A percentile compares a stretch with the other conserved stretches of the same genome.
Evolutionary conservation across 305 asterid genomes (phyloP).

Genomic region (Fraxinus baroniana): DNA sequence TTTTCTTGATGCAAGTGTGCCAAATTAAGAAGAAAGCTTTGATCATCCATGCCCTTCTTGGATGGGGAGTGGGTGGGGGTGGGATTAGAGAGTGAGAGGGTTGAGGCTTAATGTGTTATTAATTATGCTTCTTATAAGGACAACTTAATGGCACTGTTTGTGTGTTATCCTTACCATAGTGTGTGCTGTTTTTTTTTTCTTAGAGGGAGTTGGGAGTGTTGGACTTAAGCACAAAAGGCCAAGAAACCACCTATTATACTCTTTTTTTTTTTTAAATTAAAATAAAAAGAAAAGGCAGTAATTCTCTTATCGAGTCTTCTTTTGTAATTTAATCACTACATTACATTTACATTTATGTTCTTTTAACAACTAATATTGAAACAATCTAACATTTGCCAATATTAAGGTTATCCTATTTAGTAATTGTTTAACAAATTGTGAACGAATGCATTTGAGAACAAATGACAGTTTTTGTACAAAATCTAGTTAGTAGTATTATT

Average conservation of each 20-base stretch:
- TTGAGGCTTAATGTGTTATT: not conserved
- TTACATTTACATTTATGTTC: not conserved
- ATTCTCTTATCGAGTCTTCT: not conserved
- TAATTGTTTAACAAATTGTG: not conserved
- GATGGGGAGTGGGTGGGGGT: not conserved
- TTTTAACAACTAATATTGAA: not conserved
- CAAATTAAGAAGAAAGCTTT: slow-evolving; percentile 61
- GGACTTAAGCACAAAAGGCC: slow-evolving; percentile 55
- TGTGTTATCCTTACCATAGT: slow-evolving; percentile 22
- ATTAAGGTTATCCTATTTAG: not conserved
- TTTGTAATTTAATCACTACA: not conserved
- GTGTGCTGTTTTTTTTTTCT: not conserved
- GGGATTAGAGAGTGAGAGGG: not conserved
- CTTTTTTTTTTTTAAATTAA: not conserved
- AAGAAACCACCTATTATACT: slow-evolving; percentile 11
- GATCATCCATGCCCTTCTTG: slow-evolving; percentile 51
- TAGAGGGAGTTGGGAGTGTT: slow-evolving; percentile 22
- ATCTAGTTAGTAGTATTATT: not conserved
- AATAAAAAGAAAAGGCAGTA: not conserved
- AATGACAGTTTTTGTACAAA: not conserved
- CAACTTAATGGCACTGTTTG: slow-evolving; percentile 4
- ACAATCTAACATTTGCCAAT: not conserved
- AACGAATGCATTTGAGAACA: not conserved
- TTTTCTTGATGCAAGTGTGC: slow-evolving; percentile 60
- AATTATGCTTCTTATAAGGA: not conserved